Evolutionary conservation across 768 basidiomycete species (phyloP).

Genomic region (Phylloporus sp.): DNA sequence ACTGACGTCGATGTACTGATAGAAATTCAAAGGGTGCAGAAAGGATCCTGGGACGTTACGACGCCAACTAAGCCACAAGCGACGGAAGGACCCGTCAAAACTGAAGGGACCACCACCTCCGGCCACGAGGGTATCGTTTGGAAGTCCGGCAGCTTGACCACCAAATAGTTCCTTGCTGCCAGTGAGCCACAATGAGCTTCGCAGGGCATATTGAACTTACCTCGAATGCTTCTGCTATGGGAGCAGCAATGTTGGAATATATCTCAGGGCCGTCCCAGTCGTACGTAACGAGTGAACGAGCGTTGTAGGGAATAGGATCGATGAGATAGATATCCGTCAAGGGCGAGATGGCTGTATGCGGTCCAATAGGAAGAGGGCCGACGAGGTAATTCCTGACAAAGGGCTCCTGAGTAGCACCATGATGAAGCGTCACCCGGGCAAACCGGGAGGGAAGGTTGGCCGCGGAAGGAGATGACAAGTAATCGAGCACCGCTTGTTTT

Average conservation of each 20-base stretch:
- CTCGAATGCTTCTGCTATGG: constrained; percentile 38
- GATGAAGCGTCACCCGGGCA: constrained; percentile 49
- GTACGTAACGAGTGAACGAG: constrained; percentile 35
- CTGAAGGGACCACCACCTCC: constrained; percentile 48
- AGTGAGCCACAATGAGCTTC: not conserved
- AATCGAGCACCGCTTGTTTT: constrained; percentile 44
- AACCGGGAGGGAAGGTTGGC: constrained; percentile 33
- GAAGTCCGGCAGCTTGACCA: constrained; percentile 37
- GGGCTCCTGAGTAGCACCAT: constrained; percentile 39
- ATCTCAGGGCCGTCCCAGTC: constrained; percentile 25
- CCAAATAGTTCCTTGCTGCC: constrained; percentile 44
- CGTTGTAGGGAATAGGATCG: constrained; percentile 50
- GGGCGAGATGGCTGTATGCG: constrained; percentile 35
- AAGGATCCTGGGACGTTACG: constrained; percentile 46
- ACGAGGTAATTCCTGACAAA: constrained; percentile 52
- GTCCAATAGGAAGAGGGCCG: constrained; percentile 49
- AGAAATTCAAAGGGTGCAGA: constrained; percentile 53
- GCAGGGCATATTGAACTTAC: constrained; percentile 22
- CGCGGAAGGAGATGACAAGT: constrained; percentile 35
- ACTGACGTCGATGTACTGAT: constrained; percentile 51
- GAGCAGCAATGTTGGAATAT: constrained; percentile 31
- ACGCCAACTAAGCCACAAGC: constrained; percentile 48
- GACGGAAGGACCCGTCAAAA: constrained; percentile 57
- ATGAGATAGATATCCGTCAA: constrained; percentile 51
- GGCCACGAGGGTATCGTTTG: constrained; percentile 46